Evolutionary conservation across 1,284 basidiomycete species (phyloP).

Genomic region (Agaricales sp.): DNA sequence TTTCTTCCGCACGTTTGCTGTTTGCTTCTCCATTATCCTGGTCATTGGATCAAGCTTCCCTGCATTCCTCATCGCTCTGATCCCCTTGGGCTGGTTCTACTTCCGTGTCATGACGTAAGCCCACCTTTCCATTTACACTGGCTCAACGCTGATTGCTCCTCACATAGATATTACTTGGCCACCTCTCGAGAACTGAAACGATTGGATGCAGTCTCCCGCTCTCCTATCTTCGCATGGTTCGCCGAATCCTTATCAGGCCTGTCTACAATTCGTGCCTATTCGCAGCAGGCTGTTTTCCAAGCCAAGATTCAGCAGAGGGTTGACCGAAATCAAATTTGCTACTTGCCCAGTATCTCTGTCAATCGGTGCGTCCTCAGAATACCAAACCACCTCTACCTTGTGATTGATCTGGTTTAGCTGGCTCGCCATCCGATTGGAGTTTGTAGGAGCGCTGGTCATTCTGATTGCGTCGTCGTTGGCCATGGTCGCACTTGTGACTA

Average conservation of each 20-base stretch:
- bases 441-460: conserved; percentile 78
- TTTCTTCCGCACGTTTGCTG: conserved; percentile 50
- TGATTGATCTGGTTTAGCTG: conserved; percentile 25
- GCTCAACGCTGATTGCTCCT: conserved; percentile 2
- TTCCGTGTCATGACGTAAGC: conserved; percentile 64
- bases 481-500: conserved; percentile 59
- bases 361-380: conserved; percentile 54
- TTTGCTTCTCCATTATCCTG: conserved; percentile 63
- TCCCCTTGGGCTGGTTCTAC: conserved; percentile 74
- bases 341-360: conserved; percentile 60
- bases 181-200: conserved; percentile 91
- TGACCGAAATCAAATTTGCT: conserved; percentile 80
- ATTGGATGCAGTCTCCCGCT: conserved; percentile 82
- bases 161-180: conserved; percentile 73
- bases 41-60: conserved; percentile 81
- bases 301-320: conserved; percentile 71
- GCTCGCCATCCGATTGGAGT: conserved; percentile 74
- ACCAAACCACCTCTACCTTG: background rate
- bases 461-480: conserved; percentile 64
- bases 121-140: conserved; percentile 7
- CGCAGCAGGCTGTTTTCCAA: conserved; percentile 66
- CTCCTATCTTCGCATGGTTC: conserved; percentile 88
- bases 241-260: conserved; percentile 81
- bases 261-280: conserved; percentile 78
- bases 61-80: conserved; percentile 66